phyloP scores from a whole-genome alignment of 257 asterid genomes.

The Orobanche coerulescens region DNA sequence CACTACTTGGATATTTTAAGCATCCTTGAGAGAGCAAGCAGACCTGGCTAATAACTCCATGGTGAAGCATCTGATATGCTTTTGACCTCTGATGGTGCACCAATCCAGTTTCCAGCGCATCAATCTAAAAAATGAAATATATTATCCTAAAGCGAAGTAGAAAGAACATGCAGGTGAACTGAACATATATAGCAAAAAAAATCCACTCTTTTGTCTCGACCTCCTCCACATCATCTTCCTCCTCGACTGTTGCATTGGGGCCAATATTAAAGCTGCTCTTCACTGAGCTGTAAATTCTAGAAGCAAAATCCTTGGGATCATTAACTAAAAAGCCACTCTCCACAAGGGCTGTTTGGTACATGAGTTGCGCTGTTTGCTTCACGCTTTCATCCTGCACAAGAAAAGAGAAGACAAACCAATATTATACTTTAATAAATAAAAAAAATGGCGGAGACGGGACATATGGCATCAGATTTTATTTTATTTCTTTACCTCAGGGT shows the following conservation, averaged over 20 bases:
- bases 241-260: constrained; percentile 60
- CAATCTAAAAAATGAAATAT: no score
- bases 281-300: no score
- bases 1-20: no score
- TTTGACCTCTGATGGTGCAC: no score
- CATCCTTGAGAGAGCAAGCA: no score
- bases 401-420: not conserved
- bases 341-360: constrained; percentile 80
- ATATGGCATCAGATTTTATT: not conserved
- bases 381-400: constrained; percentile 44
- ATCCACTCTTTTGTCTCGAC: constrained; percentile 34
- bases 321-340: constrained; percentile 66
- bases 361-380: constrained; percentile 66
- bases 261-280: constrained; percentile 56
- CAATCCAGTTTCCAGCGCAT: no score
- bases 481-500: constrained; percentile 55
- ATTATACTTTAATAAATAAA: no score
- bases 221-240: constrained; percentile 65
- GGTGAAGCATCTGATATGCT: no score
- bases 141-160: no score
- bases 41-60: no score
- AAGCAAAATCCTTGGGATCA: constrained; percentile 72
- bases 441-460: not conserved
- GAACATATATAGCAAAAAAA: no score
- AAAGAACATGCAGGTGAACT: no score